Percentiles rank a stretch among this genome's conserved stretches.
These are phyloP conservation scores for Taiwanofungus camphoratus DNA, from an alignment of 1,284 basidiomycete species.

Conservation along the genomic window DNA sequence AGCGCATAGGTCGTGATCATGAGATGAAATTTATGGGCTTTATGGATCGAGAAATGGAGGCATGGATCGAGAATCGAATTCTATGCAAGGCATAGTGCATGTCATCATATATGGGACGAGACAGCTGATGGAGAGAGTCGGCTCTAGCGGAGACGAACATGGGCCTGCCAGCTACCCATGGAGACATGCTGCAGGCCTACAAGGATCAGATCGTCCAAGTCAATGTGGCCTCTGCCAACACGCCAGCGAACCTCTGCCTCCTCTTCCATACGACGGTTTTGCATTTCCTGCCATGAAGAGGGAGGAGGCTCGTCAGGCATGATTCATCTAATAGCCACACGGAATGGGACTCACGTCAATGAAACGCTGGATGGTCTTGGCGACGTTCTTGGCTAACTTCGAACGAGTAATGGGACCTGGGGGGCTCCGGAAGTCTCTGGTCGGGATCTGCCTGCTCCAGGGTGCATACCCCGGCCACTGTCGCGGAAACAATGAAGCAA, in stretches of 20 bases:
- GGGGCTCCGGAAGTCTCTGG: conserved; percentile 68
- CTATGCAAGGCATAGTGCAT: too few relatives aligned
- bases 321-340: conserved; percentile 9
- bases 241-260: conserved; percentile 53
- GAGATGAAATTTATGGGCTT: too few relatives aligned
- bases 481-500: conserved; percentile 1
- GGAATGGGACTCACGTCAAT: conserved; percentile 24
- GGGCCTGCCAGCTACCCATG: conserved; percentile 74
- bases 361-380: conserved; percentile 33
- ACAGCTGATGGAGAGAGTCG: too few relatives aligned
- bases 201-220: conserved; percentile 57
- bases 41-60: too few relatives aligned
- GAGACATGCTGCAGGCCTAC: conserved; percentile 76
- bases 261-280: conserved; percentile 47
- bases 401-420: conserved; percentile 55
- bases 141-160: conserved; percentile 53
- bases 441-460: conserved; percentile 75
- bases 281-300: conserved; percentile 37
- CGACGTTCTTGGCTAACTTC: conserved; percentile 37
- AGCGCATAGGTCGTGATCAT: too few relatives aligned
- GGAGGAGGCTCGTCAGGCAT: conserved; percentile 1
- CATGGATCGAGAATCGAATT: too few relatives aligned
- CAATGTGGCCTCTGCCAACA: conserved; percentile 52
- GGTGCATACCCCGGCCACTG: conserved; percentile 75
- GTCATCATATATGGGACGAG: too few relatives aligned